phyloP scores from a whole-genome alignment of 164 flowering plant genomes.

The Paratinospora sagittata region DNA sequence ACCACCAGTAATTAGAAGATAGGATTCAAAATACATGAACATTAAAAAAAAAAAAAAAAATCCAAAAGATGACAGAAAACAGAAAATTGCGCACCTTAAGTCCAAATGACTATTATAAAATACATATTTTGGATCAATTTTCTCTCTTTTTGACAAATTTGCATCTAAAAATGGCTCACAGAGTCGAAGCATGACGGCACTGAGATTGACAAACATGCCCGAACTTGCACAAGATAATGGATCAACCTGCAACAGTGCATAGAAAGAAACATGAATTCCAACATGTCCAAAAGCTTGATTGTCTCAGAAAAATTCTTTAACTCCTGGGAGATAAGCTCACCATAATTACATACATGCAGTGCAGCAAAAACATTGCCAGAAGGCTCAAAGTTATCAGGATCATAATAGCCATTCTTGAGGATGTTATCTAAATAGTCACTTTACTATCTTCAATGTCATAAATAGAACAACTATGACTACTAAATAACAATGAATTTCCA shows the following conservation, averaged over 20 bases:
- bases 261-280: background rate
- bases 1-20: constrained; percentile 18
- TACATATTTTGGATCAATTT: constrained; percentile 82
- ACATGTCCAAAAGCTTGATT: background rate
- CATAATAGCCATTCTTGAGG: too few relatives aligned
- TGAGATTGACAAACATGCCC: constrained; percentile 92
- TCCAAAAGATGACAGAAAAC: background rate
- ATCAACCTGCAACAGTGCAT: constrained; percentile 56
- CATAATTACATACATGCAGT: background rate
- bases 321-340: too few relatives aligned
- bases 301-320: background rate
- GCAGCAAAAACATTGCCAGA: background rate
- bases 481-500: too few relatives aligned
- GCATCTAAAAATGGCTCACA: constrained; percentile 94
- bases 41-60: background rate
- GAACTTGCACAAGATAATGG: constrained; percentile 91
- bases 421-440: too few relatives aligned
- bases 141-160: constrained; percentile 70
- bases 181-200: constrained; percentile 93
- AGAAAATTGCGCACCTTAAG: constrained; percentile 43
- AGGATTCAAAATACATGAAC: background rate
- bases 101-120: constrained; percentile 58
- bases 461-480: too few relatives aligned
- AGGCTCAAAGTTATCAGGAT: background rate
- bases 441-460: too few relatives aligned